These are phyloP conservation scores for Vitis hybrid DNA, from an alignment of 177 flowering plant genomes.

Conservation along the genomic window DNA sequence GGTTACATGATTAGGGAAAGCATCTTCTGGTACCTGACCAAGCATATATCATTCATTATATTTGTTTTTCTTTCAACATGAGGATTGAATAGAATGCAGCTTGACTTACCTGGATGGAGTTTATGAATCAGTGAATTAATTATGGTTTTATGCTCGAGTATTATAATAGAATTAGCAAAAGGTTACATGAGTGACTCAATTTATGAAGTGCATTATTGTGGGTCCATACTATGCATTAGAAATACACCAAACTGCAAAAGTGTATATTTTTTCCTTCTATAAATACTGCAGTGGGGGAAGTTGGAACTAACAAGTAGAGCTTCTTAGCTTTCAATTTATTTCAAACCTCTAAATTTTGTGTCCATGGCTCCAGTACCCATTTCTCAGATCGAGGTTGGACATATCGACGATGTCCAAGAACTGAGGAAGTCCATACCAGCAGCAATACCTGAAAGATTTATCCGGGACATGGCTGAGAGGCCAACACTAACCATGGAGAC, in stretches of 20 bases:
- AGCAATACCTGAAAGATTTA: conserved; percentile 60
- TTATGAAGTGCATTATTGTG: conserved; percentile 7
- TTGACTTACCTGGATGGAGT: too few relatives aligned
- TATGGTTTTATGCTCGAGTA: too few relatives aligned
- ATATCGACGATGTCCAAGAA: conserved; percentile 80
- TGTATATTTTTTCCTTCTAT: conserved; percentile 6
- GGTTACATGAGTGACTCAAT: neutral
- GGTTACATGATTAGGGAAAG: neutral
- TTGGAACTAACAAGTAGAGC: neutral
- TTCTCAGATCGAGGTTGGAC: conserved; percentile 45
- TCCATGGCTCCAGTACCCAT: conserved; percentile 53
- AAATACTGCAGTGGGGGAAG: conserved; percentile 3
- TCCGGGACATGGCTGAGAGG: conserved; percentile 59
- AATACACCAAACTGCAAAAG: neutral
- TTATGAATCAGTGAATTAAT: too few relatives aligned
- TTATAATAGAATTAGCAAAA: neutral
- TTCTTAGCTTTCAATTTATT: neutral
- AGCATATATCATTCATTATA: too few relatives aligned
- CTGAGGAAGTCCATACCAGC: conserved; percentile 45
- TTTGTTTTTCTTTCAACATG: too few relatives aligned
- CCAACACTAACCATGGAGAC: conserved; percentile 24
- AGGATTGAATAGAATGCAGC: too few relatives aligned
- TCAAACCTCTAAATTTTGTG: neutral
- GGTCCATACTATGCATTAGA: conserved; percentile 1
- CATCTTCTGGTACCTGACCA: too few relatives aligned